Conservation (phyloP, 306 rosid genomes). For the Albizia julibrissin region DNA sequence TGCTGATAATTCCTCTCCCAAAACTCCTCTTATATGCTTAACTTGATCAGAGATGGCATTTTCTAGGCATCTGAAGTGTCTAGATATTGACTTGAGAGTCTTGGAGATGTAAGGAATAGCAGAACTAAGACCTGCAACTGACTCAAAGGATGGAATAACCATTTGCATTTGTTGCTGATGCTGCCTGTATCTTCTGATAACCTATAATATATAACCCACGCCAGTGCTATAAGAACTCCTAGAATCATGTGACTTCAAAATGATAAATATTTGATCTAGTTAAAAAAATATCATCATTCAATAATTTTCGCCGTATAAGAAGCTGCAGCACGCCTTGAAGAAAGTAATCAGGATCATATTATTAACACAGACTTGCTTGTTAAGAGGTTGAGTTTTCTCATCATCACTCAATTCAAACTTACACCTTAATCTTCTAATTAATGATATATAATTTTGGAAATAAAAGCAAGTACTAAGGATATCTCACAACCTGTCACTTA, state of each 20-base stretch:
- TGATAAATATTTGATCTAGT: neutral
- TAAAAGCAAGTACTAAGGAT: neutral
- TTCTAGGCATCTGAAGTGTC: conserved; percentile 64
- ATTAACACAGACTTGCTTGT: too few species aligned
- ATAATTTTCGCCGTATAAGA: neutral
- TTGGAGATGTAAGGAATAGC: conserved; percentile 76
- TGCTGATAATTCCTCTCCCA: conserved; percentile 65
- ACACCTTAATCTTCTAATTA: too few species aligned
- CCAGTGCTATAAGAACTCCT: neutral
- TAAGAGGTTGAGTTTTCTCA: too few species aligned
- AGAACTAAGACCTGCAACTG: conserved; percentile 77
- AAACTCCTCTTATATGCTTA: conserved; percentile 43
- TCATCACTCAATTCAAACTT: too few species aligned
- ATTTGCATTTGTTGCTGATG: conserved; percentile 90
- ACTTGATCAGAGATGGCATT: conserved; percentile 71
- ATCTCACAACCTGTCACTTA: neutral
- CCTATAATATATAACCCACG: conserved; percentile 41
- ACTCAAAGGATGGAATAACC: conserved; percentile 84
- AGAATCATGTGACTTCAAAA: neutral
- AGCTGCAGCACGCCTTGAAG: neutral
- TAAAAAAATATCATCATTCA: neutral
- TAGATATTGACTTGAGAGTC: conserved; percentile 66
- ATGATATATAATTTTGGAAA: too few species aligned
- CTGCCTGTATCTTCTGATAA: conserved; percentile 80
- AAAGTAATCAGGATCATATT: neutral